phyloP scores from a whole-genome alignment of 306 rosid species.

The Quercus gilva region DNA sequence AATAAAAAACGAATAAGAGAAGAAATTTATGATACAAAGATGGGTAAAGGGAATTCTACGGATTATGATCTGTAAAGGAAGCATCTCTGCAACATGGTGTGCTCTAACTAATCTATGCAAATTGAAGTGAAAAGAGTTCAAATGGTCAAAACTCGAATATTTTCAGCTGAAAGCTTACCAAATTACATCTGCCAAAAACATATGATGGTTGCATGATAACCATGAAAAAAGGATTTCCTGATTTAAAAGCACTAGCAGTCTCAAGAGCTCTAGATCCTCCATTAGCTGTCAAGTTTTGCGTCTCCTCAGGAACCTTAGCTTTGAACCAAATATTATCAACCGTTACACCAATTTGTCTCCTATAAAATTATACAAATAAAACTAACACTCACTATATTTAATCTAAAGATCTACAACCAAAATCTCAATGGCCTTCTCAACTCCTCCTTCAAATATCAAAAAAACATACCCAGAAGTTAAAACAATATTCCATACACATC shows the following conservation, averaged over 20 bases:
- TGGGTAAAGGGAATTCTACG: no score
- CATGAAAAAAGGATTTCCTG: background rate
- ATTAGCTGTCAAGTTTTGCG: background rate
- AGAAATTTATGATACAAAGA: no score
- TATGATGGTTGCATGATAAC: background rate
- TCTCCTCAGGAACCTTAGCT: background rate
- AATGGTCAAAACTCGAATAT: background rate
- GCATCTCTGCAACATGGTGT: no score
- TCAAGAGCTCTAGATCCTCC: background rate
- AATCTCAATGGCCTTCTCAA: background rate
- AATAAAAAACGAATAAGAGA: background rate
- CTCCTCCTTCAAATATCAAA: background rate
- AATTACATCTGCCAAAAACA: background rate
- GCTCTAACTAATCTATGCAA: no score
- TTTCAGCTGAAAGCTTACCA: background rate
- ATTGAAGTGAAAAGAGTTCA: background rate
- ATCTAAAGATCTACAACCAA: background rate
- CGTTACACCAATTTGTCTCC: background rate
- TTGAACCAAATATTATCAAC: background rate
- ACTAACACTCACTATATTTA: background rate
- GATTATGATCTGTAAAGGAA: no score
- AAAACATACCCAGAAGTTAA: background rate
- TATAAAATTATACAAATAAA: background rate
- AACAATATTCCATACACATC: background rate
- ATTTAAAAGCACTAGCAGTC: background rate